Base-by-base conservation (phyloP, 2,329 filamentous ascomycete genomes). In the Aspergillus sp. region DNA sequence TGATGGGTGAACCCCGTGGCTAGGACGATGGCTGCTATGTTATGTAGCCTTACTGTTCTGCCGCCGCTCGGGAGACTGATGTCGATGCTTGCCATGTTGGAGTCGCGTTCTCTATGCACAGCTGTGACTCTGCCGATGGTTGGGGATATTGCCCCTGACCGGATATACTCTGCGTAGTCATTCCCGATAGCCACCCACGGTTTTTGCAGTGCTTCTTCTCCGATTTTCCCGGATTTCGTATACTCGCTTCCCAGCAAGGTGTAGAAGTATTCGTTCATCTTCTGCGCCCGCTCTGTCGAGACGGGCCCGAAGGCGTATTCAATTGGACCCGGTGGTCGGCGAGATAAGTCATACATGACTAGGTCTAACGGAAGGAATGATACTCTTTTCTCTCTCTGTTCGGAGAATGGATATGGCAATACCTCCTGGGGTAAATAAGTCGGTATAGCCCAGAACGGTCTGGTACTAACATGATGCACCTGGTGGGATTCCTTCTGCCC, bases 1-100 rank as follows among this genome's bases (percentile, higher is more conserved):
- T 78, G 74, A 0, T 85, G 76, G 4, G 82, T 78, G 59, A 87
- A 94, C 1, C 88, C 88, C 0, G 86, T 91, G 0, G 86, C 86
- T 12, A 88, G 74, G 1, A 94, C 73, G 7, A 93, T 74, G 0
- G 82, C 84, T 0, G 77, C 79, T 29, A 90, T 67, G 43, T 83
- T 69, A 0, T 75, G 60, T 3, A 88, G 6, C 62, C 73, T 1
- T 62, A 65, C n/a, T 55, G 61, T 10, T 59, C 71, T 0, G 49
- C 54, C 3, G 76, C 54, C 3, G 76, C 47, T 36, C 4, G 45
- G 0, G 57, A 63, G 46, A 0, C 66, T 56, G 0, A 78, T 58
- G 38, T 73, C 75, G 27, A 65, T 41, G 5, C 46, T 53, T 19
- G 50, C 49, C 5, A 43, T 27, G 5, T 43, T 45, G 7, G 49